A percentile compares a stretch with the other conserved stretches of the same genome.
Conservation (phyloP, 1,139 yeast genomes). For the Pichia sp. region DNA sequence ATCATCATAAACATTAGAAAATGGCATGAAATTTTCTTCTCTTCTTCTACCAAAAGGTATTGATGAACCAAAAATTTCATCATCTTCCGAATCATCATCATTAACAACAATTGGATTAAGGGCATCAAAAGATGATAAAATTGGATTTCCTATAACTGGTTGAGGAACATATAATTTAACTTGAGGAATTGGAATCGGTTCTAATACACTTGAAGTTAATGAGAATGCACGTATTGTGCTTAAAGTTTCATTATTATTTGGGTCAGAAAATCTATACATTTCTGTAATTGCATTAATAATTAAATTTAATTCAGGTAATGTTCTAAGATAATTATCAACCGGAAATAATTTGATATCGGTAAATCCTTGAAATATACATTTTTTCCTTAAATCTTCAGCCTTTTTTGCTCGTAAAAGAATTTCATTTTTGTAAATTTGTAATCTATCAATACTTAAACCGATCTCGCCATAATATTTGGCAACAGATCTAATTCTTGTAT, state of each 20-base stretch:
- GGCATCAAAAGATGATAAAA: not conserved
- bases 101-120: constrained; percentile 1
- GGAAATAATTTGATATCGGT: not conserved
- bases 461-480: constrained; percentile 9
- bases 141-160: not conserved
- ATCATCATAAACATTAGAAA: constrained; percentile 11
- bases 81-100: constrained; percentile 12
- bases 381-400: constrained; percentile 8
- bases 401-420: constrained; percentile 2
- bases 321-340: not conserved
- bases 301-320: constrained; percentile 6
- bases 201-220: not conserved
- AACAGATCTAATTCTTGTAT: constrained; percentile 1
- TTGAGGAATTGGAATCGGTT: constrained; percentile 1
- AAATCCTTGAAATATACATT: not conserved
- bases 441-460: constrained; percentile 5
- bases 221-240: constrained; percentile 5
- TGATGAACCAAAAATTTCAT: not conserved
- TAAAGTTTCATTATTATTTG: constrained; percentile 1
- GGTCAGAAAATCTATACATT: constrained; percentile 9
- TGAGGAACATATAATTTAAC: not conserved
- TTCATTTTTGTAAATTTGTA: constrained; percentile 5
- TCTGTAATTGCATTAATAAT: constrained; percentile 12
- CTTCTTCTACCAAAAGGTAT: not conserved
- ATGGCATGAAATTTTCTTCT: constrained; percentile 2